phyloP scores from a whole-genome alignment of 2,329 filamentous ascomycete species.

The Ceratocystis ficicola region DNA sequence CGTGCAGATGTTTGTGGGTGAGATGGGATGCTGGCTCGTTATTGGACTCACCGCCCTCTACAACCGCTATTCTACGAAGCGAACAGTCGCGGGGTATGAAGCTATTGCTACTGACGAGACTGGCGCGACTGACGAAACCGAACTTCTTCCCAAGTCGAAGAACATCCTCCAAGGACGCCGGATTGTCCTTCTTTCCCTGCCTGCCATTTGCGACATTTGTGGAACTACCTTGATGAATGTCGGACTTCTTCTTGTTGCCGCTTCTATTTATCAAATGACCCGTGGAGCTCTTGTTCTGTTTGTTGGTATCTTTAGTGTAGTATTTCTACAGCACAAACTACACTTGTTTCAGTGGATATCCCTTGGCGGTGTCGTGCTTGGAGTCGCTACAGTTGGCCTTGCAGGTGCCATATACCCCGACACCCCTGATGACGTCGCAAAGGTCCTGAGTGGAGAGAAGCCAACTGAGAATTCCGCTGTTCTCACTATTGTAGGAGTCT shows the following conservation, averaged over 20 bases:
- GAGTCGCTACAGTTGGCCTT: constrained; percentile 80
- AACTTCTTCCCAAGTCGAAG: constrained; percentile 37
- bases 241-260: constrained; percentile 82
- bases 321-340: constrained; percentile 72
- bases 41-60: constrained; percentile 59
- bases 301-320: constrained; percentile 85
- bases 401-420: constrained; percentile 73
- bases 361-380: constrained; percentile 71
- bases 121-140: constrained; percentile 31
- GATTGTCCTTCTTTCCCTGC: constrained; percentile 65
- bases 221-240: constrained; percentile 97
- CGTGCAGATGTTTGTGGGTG: constrained; percentile 94
- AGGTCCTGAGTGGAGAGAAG: constrained; percentile 30
- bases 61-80: constrained; percentile 40
- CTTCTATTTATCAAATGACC: constrained; percentile 98
- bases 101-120: constrained; percentile 43
- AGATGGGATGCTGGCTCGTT: constrained; percentile 92
- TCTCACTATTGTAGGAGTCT: constrained; percentile 68
- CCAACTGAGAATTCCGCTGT: constrained; percentile 29
- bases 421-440: constrained; percentile 29
- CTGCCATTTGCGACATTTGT: constrained; percentile 84
- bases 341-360: constrained; percentile 87
- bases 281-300: constrained; percentile 88
- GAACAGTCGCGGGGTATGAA: constrained; percentile 47
- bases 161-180: constrained; percentile 58